Percentiles rank a stretch among this genome's conserved stretches.
These are phyloP conservation scores for Cercospora nicotianae DNA, from an alignment of 2,329 filamentous ascomycete species.

Conservation along the genomic window DNA sequence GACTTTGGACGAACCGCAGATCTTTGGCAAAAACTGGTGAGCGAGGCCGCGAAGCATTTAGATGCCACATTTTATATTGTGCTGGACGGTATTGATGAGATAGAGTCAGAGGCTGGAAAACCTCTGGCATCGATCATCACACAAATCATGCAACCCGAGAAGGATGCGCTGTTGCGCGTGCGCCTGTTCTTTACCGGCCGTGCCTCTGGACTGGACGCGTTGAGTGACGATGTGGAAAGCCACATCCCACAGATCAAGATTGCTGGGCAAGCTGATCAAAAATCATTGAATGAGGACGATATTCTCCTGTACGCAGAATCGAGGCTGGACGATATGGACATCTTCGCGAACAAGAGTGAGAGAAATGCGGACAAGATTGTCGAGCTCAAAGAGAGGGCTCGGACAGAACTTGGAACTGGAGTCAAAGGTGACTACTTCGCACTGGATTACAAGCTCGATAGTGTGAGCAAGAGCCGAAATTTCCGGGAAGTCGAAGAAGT, in stretches of 20 bases:
- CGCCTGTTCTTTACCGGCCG: background rate
- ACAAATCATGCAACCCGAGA: background rate
- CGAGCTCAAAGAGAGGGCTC: background rate
- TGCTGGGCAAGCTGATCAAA: background rate
- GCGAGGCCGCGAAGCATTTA: background rate
- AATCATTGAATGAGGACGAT: background rate
- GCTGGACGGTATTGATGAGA: background rate
- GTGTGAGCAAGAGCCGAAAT: background rate
- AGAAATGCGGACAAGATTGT: background rate
- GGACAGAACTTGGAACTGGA: background rate
- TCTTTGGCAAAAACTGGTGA: background rate
- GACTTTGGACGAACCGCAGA: background rate
- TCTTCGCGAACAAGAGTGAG: background rate
- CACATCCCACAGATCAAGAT: background rate
- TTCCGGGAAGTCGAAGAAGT: background rate
- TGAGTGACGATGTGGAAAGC: background rate
- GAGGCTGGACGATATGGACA: background rate
- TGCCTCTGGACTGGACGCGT: background rate
- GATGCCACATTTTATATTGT: background rate
- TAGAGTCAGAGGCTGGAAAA: background rate
- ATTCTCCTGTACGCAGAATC: background rate
- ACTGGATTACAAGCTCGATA: background rate
- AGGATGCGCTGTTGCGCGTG: background rate
- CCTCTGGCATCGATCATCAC: background rate
- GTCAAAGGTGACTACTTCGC: background rate